Percentiles rank a stretch among this genome's conserved stretches.
These are phyloP conservation scores for Colletotrichum sp. DNA, from an alignment of 2,329 filamentous ascomycete genomes.

Conservation along the genomic window DNA sequence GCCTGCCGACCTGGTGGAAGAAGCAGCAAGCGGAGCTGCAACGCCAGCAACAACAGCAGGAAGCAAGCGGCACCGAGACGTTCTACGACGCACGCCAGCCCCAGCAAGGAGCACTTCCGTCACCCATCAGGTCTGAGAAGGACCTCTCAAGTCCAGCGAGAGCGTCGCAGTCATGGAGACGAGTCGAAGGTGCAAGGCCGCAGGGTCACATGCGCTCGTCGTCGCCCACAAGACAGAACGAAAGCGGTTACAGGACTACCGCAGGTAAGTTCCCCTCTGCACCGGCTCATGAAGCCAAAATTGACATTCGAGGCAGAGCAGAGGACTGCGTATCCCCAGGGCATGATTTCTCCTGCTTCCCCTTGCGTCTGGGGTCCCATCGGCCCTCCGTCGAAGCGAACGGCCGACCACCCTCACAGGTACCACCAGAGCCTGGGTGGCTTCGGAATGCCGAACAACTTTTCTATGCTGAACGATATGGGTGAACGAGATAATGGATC, in stretches of 20 bases:
- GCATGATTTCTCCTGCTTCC: slow-evolving; percentile 6
- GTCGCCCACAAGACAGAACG: background rate
- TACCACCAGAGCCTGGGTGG: background rate
- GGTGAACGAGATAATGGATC: background rate
- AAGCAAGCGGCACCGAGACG: background rate
- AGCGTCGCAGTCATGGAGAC: slow-evolving; percentile 12
- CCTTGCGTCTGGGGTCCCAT: slow-evolving; percentile 33
- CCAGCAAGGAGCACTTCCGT: background rate
- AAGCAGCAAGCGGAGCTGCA: slow-evolving; percentile 55
- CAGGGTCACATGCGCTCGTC: background rate
- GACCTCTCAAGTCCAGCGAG: background rate
- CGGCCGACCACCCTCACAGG: background rate
- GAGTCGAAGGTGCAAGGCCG: background rate
- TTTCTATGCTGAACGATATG: background rate
- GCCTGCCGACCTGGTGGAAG: slow-evolving; percentile 66
- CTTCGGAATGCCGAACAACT: background rate
- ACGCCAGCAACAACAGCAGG: slow-evolving; percentile 5
- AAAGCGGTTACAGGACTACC: background rate
- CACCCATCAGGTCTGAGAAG: background rate
- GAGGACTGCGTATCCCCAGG: background rate
- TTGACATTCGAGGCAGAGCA: background rate
- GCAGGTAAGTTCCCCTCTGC: background rate
- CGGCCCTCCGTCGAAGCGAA: slow-evolving; percentile 28
- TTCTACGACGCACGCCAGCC: background rate
- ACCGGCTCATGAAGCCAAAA: background rate